Percentiles rank a stretch among this genome's conserved stretches.
Evolutionary conservation across 192 early-diverging fungal genomes (phyloP).

Genomic region (Dissophora ornata): DNA sequence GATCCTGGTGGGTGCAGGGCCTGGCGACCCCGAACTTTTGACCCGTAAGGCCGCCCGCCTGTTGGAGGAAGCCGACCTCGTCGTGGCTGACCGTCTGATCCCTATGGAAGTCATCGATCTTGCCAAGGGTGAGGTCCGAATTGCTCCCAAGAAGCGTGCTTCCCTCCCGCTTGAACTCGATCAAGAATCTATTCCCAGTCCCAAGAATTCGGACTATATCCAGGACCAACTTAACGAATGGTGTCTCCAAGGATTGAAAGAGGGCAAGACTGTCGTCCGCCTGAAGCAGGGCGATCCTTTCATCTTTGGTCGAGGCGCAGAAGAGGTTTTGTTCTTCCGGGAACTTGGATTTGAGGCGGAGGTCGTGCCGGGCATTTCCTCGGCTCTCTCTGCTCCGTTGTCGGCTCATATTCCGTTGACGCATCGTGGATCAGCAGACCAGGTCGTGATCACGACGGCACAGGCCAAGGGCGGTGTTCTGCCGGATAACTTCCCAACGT

Average conservation of each 20-base stretch:
- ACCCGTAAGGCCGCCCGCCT: conserved; percentile 74
- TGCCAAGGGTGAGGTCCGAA: conserved; percentile 67
- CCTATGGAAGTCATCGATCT: conserved; percentile 66
- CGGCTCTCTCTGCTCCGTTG: conserved; percentile 80
- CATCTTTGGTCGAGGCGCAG: conserved; percentile 92
- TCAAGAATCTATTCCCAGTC: conserved; percentile 8
- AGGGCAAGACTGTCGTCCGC: conserved; percentile 79
- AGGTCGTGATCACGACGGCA: conserved; percentile 86
- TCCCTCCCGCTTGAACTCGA: conserved; percentile 9
- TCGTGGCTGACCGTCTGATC: conserved; percentile 85
- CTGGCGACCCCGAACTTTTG: conserved; percentile 84
- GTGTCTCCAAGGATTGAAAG: conserved; percentile 75
- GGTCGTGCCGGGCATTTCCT: conserved; percentile 83
- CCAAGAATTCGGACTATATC: conserved; percentile 72
- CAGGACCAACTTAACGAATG: conserved; percentile 83
- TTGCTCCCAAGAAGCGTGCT: conserved; percentile 66
- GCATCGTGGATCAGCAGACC: conserved; percentile 87
- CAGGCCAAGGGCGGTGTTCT: conserved; percentile 81
- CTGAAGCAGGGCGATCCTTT: conserved; percentile 95
- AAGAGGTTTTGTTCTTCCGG: conserved; percentile 84
- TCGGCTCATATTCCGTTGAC: conserved; percentile 86
- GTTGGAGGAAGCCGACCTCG: conserved; percentile 80
- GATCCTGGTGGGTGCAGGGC: conserved; percentile 84
- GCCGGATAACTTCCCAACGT: conserved; percentile 76
- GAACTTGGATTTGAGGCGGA: conserved; percentile 70